Evolutionary conservation across 2,329 filamentous ascomycete genomes (phyloP), one percentile per base, ranked within the genome.

Genomic region (Parascedosporium putredinis): DNA sequence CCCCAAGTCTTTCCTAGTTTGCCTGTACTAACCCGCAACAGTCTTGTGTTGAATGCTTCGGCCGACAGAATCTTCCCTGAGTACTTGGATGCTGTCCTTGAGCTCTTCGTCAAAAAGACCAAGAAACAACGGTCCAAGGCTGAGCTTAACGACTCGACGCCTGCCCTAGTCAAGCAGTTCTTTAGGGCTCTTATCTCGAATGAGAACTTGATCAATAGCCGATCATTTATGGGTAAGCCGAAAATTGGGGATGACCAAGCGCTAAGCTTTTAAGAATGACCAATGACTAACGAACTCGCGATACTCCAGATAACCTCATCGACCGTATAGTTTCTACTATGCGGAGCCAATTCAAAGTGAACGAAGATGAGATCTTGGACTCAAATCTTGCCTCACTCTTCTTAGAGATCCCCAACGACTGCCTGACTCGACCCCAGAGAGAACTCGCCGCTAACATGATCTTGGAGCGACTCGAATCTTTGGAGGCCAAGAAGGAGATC

Each of bases 171-270:
- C 2, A 33, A 20, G 5, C 38, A 45, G 38, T 50, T 52, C 23
- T 40, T 55, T 8, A 44, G 47, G 10, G 45, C 47, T 12, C 40
- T 55, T 2, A 27, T 54, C 5, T 25, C 34, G 3, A 55, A 55
- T 38, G 54, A 55, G 38, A 55, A 55, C 25, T 51, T 54, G 16
- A 20, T 55, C n/a, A 54, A 54, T 50, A 51, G 51, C 25, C 23
- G 46, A 6, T 50, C 50, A 14, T 45, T 55, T 29, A 16, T 53
- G 3, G 40, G 49, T 50, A 47, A 5, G 49, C 27, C n/a, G n/a
- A n/a, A n/a, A n/a, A n/a, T n/a, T n/a, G n/a, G n/a, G n/a, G n/a
- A n/a, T n/a, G n/a, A n/a, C n/a, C n/a, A n/a, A n/a, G n/a, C n/a
- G n/a, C n/a, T n/a, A n/a, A n/a, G n/a, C n/a, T n/a, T n/a, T n/a